These are phyloP conservation scores for Saccharomycopsis crataegensis DNA, from an alignment of 1,139 yeast species.

Conservation along the genomic window DNA sequence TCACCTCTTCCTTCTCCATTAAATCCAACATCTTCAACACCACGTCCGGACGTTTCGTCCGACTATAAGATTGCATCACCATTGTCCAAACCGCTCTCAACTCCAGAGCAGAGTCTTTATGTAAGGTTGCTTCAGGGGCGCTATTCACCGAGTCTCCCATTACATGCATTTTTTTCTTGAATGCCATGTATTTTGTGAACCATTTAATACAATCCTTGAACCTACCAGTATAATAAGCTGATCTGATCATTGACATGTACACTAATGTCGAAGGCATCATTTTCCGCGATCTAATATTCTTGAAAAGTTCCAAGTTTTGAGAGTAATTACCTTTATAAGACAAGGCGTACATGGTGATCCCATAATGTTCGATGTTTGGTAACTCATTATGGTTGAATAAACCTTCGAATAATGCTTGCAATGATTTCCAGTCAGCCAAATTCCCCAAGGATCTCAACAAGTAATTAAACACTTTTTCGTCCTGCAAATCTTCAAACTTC, in stretches of 20 bases:
- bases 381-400: background rate
- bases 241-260: background rate
- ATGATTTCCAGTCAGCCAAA: background rate
- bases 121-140: too few species aligned
- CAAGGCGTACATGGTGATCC: background rate
- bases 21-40: background rate
- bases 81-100: background rate
- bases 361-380: conserved; percentile 1
- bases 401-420: background rate
- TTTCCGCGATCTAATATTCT: background rate
- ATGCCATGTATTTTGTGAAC: background rate
- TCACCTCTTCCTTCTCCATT: background rate
- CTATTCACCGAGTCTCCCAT: too few species aligned
- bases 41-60: background rate
- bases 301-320: background rate
- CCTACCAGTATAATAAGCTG: background rate
- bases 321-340: background rate
- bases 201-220: background rate
- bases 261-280: background rate
- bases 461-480: background rate
- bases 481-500: background rate
- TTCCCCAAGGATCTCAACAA: background rate
- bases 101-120: background rate
- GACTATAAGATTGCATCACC: background rate
- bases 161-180: background rate